Evolutionary conservation across 768 basidiomycete species (phyloP).

Genomic region (button mushroom (Agaricus bisporus)): DNA sequence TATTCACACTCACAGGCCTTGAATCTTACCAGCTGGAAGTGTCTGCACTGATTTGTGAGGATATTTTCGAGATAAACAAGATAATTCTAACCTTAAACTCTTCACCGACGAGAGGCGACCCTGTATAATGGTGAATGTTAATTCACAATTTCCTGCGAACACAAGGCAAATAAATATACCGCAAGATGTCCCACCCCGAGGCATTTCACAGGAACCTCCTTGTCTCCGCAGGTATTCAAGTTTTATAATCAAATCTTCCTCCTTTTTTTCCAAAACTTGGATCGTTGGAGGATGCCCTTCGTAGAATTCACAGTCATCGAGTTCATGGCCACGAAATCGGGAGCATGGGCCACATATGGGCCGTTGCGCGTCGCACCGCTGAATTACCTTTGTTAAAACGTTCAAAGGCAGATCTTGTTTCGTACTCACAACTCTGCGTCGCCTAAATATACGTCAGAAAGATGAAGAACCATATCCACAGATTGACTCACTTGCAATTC

Average conservation of each 20-base stretch:
- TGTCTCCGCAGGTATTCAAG: conserved; percentile 3
- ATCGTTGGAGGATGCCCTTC: conserved; percentile 36
- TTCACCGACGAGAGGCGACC: not conserved
- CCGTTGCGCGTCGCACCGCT: conserved; percentile 50
- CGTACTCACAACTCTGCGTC: conserved; percentile 3
- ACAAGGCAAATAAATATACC: not conserved
- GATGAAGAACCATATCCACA: not conserved
- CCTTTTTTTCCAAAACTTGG: conserved; percentile 40
- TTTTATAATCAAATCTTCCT: conserved; percentile 36
- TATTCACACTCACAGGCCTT: not conserved
- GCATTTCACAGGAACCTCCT: not conserved
- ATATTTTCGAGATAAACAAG: not conserved
- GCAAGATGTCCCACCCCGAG: not conserved
- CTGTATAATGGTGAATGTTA: not conserved
- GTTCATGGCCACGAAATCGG: conserved; percentile 25
- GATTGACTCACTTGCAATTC: conserved; percentile 38
- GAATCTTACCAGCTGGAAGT: conserved; percentile 1
- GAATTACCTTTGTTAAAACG: not conserved
- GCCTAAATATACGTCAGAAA: not conserved
- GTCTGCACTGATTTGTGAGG: not conserved
- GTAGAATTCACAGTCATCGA: conserved; percentile 53
- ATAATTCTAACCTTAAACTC: conserved; percentile 3
- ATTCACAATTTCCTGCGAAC: too few species aligned
- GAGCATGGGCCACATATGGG: conserved; percentile 48
- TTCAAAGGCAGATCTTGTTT: not conserved